Evolutionary conservation across 2,329 filamentous ascomycete species (phyloP).

Genomic region (Huntiella savannae): DNA sequence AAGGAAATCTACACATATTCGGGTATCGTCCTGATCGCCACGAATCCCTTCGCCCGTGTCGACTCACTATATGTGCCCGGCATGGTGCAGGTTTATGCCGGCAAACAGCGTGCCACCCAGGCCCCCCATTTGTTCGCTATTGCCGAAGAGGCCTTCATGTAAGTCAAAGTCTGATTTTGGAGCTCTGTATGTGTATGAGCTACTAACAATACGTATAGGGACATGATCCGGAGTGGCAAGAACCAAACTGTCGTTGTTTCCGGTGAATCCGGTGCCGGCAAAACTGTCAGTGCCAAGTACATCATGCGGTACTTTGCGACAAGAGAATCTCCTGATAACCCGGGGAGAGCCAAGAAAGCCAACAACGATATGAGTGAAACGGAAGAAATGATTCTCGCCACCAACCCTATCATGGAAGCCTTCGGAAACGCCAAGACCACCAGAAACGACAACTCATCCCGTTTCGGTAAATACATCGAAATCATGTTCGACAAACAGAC

Average conservation of each 20-base stretch:
- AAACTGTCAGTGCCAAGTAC: conserved; percentile 98
- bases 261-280: conserved; percentile 93
- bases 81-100: conserved; percentile 99
- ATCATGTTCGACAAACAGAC: conserved; percentile 96
- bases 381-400: conserved; percentile 93
- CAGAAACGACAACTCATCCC: conserved; percentile 94
- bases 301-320: conserved; percentile 99
- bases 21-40: conserved; percentile 94
- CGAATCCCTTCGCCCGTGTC: conserved; percentile 91
- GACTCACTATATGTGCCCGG: conserved; percentile 96
- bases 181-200: neutral
- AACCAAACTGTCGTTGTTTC: conserved; percentile 99
- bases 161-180: conserved; percentile 20
- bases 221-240: conserved; percentile 89
- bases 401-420: conserved; percentile 98
- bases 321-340: conserved; percentile 78
- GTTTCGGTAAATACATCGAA: conserved; percentile 99
- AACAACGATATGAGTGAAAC: conserved; percentile 83
- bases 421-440: conserved; percentile 99
- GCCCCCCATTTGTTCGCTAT: conserved; percentile 97
- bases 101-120: conserved; percentile 88
- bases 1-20: conserved; percentile 99
- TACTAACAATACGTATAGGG: conserved; percentile 38
- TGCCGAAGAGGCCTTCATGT: conserved; percentile 96
- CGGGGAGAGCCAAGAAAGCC: conserved; percentile 56